These are phyloP conservation scores for Coemansia sp. DNA, from an alignment of 192 early-diverging fungal species.

Conservation along the genomic window DNA sequence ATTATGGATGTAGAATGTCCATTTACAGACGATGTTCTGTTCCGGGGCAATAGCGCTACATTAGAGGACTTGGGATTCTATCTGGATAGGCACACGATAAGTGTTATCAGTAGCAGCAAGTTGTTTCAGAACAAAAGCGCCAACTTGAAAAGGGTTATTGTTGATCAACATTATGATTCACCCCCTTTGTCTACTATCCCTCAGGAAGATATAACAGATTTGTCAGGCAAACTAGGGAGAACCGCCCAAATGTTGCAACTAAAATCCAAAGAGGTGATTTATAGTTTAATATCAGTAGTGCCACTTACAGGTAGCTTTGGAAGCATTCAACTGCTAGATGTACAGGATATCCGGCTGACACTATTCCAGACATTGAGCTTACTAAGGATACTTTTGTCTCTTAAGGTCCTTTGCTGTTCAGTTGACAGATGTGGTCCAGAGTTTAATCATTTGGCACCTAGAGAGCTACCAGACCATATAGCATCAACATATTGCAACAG, in stretches of 20 bases:
- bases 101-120: neutral
- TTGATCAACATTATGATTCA: neutral
- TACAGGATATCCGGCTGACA: neutral
- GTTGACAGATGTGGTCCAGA: neutral
- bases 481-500: neutral
- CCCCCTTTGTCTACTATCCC: neutral
- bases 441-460: neutral
- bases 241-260: too few species aligned
- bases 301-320: neutral
- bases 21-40: slow-evolving; percentile 8
- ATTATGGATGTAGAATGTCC: neutral
- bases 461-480: neutral
- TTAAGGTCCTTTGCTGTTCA: neutral
- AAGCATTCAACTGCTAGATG: neutral
- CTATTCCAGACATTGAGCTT: neutral
- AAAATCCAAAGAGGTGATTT: too few species aligned
- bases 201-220: neutral
- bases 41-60: slow-evolving; percentile 8
- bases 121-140: neutral
- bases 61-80: neutral
- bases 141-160: neutral
- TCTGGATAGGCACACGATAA: neutral
- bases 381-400: neutral
- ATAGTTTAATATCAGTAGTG: neutral
- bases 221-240: neutral